Base-by-base conservation (phyloP, 2,329 filamentous ascomycete genomes). In the Colletotrichum lindemuthianum region DNA sequence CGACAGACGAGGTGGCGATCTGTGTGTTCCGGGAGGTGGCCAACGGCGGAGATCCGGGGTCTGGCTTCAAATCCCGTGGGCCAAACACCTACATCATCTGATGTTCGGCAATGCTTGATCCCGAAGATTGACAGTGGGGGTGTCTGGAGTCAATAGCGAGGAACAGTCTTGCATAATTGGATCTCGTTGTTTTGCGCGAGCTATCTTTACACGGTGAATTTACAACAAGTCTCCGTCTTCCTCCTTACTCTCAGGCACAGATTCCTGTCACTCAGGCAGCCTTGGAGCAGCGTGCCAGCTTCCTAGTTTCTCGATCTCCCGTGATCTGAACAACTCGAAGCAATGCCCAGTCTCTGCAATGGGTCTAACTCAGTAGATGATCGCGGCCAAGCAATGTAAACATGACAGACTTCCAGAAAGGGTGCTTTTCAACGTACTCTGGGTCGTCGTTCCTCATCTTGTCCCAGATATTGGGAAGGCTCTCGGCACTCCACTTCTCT, bases 401-500 rank as follows among this genome's bases (percentile, higher is more conserved):
- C 39, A 41, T 9, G 13, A 55, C 5, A 6, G 45, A 9, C 58
- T 52, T 56, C 36, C 40, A 52, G 15, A 40, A 45, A 7, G 63
- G 15, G 3, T 32, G 15, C 33, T 63, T 57, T 8, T 39, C 58
- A 6, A 43, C 41, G 15, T 58, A 57, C 16, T 45, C 39, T 8
- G n/a, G 15, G 2, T n/a, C 33, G 6, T 15, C 16, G 8, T 53
- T 52, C 12, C 83, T 85, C 32, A 90, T 86, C 76, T 92, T 92
- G 68, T 92, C 87, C 64, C 87, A 90, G 2, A 91, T 87, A 39
- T 78, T 88, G 0, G 88, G 88, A 65, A 92, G 72, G 51, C 84
- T 82, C 2, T 76, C 76, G 0, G 89, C 89, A 7, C 79, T 76
- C 70, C 90, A 91, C 70, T 84, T 87, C n/a, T 73, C 72, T 24